These are phyloP conservation scores for Ophiostoma angusticollis DNA, from an alignment of 2,329 filamentous ascomycete genomes.

Conservation along the genomic window DNA sequence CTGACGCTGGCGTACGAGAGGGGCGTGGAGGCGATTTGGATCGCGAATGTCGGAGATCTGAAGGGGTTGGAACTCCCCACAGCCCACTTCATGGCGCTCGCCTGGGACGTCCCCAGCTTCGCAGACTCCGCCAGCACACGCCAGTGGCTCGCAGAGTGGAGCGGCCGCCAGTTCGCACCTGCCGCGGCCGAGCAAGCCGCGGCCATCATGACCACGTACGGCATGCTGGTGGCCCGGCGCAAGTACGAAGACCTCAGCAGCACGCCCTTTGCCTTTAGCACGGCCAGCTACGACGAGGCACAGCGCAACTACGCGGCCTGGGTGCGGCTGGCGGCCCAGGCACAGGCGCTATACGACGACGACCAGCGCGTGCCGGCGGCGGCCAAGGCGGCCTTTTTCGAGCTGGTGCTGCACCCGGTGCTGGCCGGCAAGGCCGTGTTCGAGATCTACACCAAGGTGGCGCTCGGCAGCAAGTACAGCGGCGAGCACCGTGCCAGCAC, in stretches of 20 bases:
- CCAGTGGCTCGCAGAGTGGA: too few relatives aligned
- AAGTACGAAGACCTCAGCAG: conserved; percentile 24
- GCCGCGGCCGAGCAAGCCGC: conserved; percentile 34
- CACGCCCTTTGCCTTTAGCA: conserved; percentile 29
- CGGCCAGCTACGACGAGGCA: conserved; percentile 47
- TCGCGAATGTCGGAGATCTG: too few relatives aligned
- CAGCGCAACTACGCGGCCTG: conserved; percentile 39
- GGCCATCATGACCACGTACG: conserved; percentile 34
- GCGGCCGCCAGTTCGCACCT: too few relatives aligned
- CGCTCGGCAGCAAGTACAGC: conserved; percentile 32
- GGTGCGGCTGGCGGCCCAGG: conserved; percentile 29
- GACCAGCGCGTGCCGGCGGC: conserved; percentile 27
- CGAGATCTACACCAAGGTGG: conserved; percentile 34
- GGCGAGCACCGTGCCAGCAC: conserved; percentile 32
- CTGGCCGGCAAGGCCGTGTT: conserved; percentile 39
- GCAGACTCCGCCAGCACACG: too few relatives aligned
- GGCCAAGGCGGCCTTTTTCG: conserved; percentile 37
- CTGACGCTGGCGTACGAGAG: conserved; percentile 48
- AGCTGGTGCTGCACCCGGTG: conserved; percentile 43
- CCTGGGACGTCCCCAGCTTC: too few relatives aligned
- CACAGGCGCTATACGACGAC: conserved; percentile 30
- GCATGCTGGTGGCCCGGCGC: conserved; percentile 22
- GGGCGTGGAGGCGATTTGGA: conserved; percentile 43
- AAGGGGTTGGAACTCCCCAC: conserved; percentile 39
- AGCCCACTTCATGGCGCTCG: conserved; percentile 40